Base-by-base conservation (phyloP, 345 rosid genomes). In the Microthlaspi erraticum region DNA sequence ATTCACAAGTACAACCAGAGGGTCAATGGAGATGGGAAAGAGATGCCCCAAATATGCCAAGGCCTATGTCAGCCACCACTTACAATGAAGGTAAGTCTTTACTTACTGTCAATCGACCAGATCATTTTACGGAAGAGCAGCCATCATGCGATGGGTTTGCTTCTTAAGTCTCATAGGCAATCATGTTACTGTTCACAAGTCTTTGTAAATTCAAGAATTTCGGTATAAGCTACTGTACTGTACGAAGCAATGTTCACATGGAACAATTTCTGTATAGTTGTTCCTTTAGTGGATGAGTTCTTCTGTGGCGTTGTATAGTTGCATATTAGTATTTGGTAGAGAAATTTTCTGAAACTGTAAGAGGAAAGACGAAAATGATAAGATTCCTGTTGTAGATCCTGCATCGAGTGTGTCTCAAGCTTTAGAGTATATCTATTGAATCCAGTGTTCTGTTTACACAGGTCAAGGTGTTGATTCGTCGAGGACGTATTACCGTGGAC, bases 21-120 rank as follows among this genome's bases (percentile, higher is more conserved):
- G 82, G 82, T 32, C 93, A 83, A 49, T 84, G 86, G 88, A 80
- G 87, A 66, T 87, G 95, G 92, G 97, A 86, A 71, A 78, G 92
- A 72, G 94, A 86, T 61, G 89, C 88, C 23, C 76, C 89, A 6
- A 86, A 81, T 73, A 69, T 81, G 75, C 71, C 89, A n/a, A 80
- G 83, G 75, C 78, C 86, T 54, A 45, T 77, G 83, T 66, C 85
- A 23, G 55, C 88, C 56, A 76, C 79, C 43, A 49, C 80, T 75
- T 83, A 79, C 78, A 82, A 77, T 64, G 90, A 91, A 81, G 90
- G 97, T 76, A 75, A 60, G 77, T 65, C 65, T 45, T 50, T 61
- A 6, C 36, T 13, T 31, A 26, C 64, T 60, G 51, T 2, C 65
- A 61, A 14, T n/a, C 26, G 19, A 16, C 19, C 45, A 0, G 7